These are phyloP conservation scores for Paramecium sonneborni DNA, from an alignment of 73 alveolate species.

Conservation along the genomic window DNA sequence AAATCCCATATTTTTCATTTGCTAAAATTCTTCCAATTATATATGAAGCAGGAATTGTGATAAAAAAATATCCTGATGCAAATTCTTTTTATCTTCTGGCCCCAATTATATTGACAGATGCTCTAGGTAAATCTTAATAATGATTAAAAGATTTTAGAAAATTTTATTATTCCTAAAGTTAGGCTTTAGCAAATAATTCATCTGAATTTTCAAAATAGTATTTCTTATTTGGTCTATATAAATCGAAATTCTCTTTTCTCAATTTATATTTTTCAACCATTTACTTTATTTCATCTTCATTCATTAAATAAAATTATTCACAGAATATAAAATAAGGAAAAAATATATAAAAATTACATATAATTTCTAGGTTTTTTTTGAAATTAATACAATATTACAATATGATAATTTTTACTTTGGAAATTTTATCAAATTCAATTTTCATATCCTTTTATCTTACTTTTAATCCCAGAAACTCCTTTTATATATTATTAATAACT, in stretches of 20 bases:
- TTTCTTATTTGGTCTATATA: neutral
- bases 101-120: neutral
- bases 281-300: neutral
- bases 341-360: too few species aligned
- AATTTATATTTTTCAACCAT: neutral
- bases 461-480: too few species aligned
- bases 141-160: neutral
- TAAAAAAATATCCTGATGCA: neutral
- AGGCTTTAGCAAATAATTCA: neutral
- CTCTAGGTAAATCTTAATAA: constrained; percentile 1
- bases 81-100: neutral
- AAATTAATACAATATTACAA: too few species aligned
- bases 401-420: too few species aligned
- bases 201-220: neutral
- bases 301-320: neutral
- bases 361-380: too few species aligned
- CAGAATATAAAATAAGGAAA: too few species aligned
- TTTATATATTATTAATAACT: too few species aligned
- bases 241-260: neutral
- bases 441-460: too few species aligned
- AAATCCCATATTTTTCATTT: constrained; percentile 6
- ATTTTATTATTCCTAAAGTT: neutral
- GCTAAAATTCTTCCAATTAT: neutral
- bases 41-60: neutral
- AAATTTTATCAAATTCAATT: too few species aligned